Conservation (phyloP, 2,329 filamentous ascomycete genomes). For the Talaromyces sp. region DNA sequence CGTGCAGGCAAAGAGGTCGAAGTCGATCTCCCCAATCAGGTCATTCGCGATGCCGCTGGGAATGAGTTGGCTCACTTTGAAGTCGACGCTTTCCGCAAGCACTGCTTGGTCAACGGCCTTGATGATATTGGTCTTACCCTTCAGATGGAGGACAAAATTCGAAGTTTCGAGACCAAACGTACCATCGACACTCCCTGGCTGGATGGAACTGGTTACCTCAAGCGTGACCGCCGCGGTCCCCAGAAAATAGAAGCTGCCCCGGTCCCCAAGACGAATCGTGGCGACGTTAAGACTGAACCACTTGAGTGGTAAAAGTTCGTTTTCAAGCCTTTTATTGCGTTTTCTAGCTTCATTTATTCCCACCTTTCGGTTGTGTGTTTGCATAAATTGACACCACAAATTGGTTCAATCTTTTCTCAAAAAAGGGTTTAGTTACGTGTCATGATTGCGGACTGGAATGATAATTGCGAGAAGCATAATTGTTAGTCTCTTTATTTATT, state of each 20-base stretch:
- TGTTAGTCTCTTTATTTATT: neutral
- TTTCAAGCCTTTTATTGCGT: neutral
- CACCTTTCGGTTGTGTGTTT: neutral
- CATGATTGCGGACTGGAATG: neutral
- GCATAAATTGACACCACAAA: conserved; percentile 1
- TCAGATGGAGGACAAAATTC: conserved; percentile 86
- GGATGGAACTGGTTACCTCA: conserved; percentile 78
- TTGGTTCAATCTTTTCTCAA: neutral
- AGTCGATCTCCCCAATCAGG: conserved; percentile 80
- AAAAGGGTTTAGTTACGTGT: neutral
- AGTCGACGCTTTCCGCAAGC: conserved; percentile 88
- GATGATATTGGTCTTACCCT: conserved; percentile 95
- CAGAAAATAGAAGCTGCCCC: conserved; percentile 63
- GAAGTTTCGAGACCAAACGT: conserved; percentile 73
- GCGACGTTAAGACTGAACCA: conserved; percentile 77
- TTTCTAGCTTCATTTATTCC: neutral
- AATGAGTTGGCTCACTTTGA: conserved; percentile 74
- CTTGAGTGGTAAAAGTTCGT: conserved; percentile 69
- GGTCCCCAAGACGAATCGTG: conserved; percentile 84
- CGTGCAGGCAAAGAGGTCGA: conserved; percentile 78
- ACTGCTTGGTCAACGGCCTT: conserved; percentile 87
- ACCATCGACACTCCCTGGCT: conserved; percentile 82
- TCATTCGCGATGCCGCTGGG: conserved; percentile 71
- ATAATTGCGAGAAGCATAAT: neutral
- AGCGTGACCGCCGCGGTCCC: conserved; percentile 52